Conservation (phyloP, 106 monocot genomes). For the Acorus calamus region DNA sequence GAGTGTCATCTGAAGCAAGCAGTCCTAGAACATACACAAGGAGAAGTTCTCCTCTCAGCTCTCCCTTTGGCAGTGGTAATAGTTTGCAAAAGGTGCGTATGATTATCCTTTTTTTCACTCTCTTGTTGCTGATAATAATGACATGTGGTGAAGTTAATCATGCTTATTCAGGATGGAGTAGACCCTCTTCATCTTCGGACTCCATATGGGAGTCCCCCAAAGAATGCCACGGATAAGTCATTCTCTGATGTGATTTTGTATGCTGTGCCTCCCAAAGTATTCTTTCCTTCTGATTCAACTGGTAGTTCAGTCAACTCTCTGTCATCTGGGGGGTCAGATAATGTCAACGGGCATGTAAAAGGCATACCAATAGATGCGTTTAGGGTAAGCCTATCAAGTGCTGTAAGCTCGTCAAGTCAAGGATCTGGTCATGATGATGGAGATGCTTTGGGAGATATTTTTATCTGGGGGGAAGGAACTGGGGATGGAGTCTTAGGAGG, state of each 20-base stretch:
- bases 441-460: constrained; percentile 95
- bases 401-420: constrained; percentile 97
- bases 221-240: constrained; percentile 61
- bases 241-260: constrained; percentile 56
- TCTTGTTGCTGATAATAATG: neutral
- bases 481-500: constrained; percentile 86
- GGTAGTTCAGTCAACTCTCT: constrained; percentile 56
- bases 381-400: constrained; percentile 91
- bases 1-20: constrained; percentile 63
- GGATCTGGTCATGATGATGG: constrained; percentile 99
- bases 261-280: constrained; percentile 46
- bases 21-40: constrained; percentile 81
- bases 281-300: constrained; percentile 57
- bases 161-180: constrained; percentile 47
- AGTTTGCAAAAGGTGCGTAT: constrained; percentile 61
- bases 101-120: constrained; percentile 3
- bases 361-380: constrained; percentile 54
- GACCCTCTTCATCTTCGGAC: constrained; percentile 44
- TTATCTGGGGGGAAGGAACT: constrained; percentile 96
- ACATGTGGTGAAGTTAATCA: neutral
- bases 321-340: constrained; percentile 61
- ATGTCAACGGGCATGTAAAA: constrained; percentile 37
- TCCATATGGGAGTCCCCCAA: constrained; percentile 83
- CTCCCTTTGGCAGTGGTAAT: constrained; percentile 72
- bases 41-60: constrained; percentile 58